These are phyloP conservation scores for Saxophila tyrrhenica DNA, from an alignment of 495 filamentous ascomycete species.

Conservation along the genomic window DNA sequence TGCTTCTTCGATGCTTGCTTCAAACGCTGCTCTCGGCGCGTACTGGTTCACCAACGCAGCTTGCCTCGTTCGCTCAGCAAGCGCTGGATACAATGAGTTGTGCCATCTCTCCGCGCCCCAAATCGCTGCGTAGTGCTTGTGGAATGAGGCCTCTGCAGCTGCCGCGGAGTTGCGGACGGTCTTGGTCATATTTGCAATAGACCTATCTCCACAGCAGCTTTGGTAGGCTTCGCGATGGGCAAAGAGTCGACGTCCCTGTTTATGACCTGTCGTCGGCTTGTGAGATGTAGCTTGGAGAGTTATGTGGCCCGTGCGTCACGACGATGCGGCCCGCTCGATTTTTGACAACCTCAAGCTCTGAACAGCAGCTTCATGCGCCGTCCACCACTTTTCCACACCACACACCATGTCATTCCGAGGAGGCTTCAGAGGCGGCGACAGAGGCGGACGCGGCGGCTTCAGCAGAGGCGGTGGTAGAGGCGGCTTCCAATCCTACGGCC, in stretches of 20 bases:
- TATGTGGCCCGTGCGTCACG: no score
- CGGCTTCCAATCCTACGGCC: slow-evolving; percentile 53
- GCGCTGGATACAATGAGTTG: slow-evolving; percentile 10
- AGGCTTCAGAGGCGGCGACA: slow-evolving; percentile 25
- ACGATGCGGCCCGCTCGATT: no score
- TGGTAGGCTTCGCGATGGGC: no score
- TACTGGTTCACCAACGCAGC: slow-evolving; percentile 11
- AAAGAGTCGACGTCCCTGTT: no score
- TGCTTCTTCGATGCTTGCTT: neutral
- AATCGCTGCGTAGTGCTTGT: slow-evolving; percentile 13
- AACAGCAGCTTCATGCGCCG: neutral
- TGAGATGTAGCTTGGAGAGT: no score
- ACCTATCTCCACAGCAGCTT: no score
- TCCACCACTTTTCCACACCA: neutral
- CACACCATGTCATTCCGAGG: slow-evolving; percentile 18
- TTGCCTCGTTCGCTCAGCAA: slow-evolving; percentile 5
- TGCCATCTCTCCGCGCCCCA: slow-evolving; percentile 15
- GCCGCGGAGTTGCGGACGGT: slow-evolving; percentile 8
- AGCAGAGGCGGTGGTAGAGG: slow-evolving; percentile 37
- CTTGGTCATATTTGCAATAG: slow-evolving; percentile 10
- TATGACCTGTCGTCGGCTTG: no score
- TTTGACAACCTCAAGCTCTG: neutral
- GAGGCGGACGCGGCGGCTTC: slow-evolving; percentile 26
- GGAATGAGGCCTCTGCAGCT: slow-evolving; percentile 9
- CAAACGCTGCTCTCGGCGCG: neutral